Percentiles rank a stretch among this genome's conserved stretches.
Conservation (phyloP, 1,139 yeast species). For the Debaryomycetaceae sp. region DNA sequence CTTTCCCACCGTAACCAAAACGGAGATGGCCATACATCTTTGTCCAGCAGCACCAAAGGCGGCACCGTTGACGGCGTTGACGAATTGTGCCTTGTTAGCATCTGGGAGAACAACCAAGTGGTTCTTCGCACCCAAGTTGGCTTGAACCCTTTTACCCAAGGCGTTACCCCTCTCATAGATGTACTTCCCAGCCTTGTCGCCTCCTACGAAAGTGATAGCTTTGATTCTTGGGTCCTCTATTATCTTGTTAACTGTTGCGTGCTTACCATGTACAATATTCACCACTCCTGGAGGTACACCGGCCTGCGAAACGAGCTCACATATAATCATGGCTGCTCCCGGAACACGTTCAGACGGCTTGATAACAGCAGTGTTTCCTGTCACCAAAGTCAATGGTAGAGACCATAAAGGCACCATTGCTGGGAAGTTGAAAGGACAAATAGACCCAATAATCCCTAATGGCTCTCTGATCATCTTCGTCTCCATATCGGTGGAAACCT, state of each 20-base stretch:
- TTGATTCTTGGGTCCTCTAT: conserved; percentile 74
- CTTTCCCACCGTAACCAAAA: conserved; percentile 71
- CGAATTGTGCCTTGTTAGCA: conserved; percentile 62
- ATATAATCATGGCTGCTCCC: conserved; percentile 74
- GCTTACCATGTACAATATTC: conserved; percentile 74
- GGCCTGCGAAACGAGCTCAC: conserved; percentile 70
- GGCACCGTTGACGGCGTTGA: conserved; percentile 70
- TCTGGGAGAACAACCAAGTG: conserved; percentile 74
- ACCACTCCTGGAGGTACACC: conserved; percentile 79
- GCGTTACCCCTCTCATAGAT: conserved; percentile 66
- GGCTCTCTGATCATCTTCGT: conserved; percentile 71
- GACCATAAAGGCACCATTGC: conserved; percentile 89
- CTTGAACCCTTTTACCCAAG: conserved; percentile 74
- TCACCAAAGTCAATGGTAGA: conserved; percentile 68
- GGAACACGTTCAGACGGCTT: conserved; percentile 81
- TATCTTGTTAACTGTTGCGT: conserved; percentile 70
- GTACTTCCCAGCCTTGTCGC: conserved; percentile 73
- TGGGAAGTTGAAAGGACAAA: conserved; percentile 78
- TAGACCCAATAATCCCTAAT: conserved; percentile 65
- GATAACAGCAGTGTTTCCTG: conserved; percentile 73
- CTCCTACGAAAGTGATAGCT: conserved; percentile 78
- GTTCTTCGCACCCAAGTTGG: conserved; percentile 76
- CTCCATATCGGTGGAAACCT: conserved; percentile 75
- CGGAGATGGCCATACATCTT: conserved; percentile 81
- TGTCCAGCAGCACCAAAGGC: conserved; percentile 87